Conservation (phyloP, 164 flowering plant species). For the Stephania cephalantha region DNA sequence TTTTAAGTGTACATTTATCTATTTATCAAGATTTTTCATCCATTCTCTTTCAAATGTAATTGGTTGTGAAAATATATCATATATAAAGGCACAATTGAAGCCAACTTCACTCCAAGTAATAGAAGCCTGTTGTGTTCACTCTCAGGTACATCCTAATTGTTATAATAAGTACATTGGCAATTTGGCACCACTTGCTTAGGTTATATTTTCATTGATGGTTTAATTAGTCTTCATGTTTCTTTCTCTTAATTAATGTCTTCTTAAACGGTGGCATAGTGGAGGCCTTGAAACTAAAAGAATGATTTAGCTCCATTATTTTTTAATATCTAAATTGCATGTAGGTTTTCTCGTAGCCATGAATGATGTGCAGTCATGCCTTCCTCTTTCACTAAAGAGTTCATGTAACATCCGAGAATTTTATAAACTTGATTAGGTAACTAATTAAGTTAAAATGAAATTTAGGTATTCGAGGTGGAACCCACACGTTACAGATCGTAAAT, state of each 20-base stretch:
- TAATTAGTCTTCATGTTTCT: background rate
- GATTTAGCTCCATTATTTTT: background rate
- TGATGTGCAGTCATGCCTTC: too few relatives aligned
- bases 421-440: too few relatives aligned
- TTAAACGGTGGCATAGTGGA: background rate
- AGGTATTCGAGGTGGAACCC: too few relatives aligned
- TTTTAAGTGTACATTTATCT: too few relatives aligned
- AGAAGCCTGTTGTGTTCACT: background rate
- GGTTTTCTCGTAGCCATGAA: too few relatives aligned
- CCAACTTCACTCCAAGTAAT: conserved; percentile 47
- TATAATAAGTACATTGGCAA: too few relatives aligned
- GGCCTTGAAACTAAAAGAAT: background rate
- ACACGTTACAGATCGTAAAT: too few relatives aligned
- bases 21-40: background rate
- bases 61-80: background rate
- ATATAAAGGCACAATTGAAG: conserved; percentile 39
- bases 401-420: too few relatives aligned
- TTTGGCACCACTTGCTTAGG: background rate
- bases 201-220: background rate
- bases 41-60: background rate
- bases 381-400: too few relatives aligned
- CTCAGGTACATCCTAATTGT: background rate
- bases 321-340: background rate
- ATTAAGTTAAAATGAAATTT: too few relatives aligned
- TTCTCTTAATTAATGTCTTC: background rate